phyloP scores from a whole-genome alignment of 164 flowering plant genomes.

The Piper betle region DNA sequence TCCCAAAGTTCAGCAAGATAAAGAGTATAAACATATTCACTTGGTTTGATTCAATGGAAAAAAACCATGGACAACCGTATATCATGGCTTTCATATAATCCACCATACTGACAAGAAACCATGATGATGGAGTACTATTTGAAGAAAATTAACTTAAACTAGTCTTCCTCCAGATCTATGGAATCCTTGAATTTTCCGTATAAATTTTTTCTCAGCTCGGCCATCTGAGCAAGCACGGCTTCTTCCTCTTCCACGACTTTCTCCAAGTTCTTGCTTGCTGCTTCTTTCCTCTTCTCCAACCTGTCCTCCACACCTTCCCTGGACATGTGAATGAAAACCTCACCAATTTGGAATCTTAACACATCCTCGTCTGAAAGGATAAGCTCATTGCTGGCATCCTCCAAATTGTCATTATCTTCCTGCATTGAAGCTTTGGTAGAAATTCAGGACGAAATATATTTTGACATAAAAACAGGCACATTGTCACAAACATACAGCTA shows the following conservation, averaged over 20 bases:
- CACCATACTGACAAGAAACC: not conserved
- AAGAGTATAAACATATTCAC: too few species aligned
- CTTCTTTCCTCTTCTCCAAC: constrained; percentile 73
- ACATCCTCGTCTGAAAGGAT: constrained; percentile 86
- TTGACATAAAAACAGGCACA: not conserved
- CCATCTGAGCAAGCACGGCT: constrained; percentile 67
- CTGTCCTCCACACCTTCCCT: constrained; percentile 76
- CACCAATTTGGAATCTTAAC: constrained; percentile 83
- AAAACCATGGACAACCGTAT: too few species aligned
- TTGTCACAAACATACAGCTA: too few species aligned
- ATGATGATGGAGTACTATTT: not conserved
- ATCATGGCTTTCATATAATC: too few species aligned
- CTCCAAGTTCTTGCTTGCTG: constrained; percentile 42
- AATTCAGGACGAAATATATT: not conserved
- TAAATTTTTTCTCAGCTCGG: constrained; percentile 68
- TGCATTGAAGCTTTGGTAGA: constrained; percentile 7
- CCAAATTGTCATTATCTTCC: constrained; percentile 79
- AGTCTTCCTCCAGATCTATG: constrained; percentile 92
- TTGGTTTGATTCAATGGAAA: too few species aligned
- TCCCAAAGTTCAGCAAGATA: too few species aligned
- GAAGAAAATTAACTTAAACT: not conserved
- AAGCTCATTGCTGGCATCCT: constrained; percentile 92
- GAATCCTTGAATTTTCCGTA: constrained; percentile 91
- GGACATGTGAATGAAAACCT: constrained; percentile 84
- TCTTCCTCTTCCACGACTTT: constrained; percentile 80